Base-by-base conservation (phyloP, 2,329 filamentous ascomycete species). In the Eutypella sp. region DNA sequence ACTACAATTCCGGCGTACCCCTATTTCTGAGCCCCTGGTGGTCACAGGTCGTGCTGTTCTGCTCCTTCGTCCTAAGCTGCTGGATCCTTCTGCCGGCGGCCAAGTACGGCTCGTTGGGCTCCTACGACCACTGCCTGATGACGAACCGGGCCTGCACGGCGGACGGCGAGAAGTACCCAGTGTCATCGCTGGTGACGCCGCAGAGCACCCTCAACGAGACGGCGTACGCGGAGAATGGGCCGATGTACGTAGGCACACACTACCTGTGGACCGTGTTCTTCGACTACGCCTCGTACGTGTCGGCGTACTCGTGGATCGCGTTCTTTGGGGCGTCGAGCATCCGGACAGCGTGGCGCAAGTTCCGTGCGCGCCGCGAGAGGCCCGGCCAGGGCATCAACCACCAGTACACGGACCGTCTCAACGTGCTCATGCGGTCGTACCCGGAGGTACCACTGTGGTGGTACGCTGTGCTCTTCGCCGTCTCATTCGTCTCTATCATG, bases 231-330 rank as follows among this genome's bases (percentile, higher is more conserved):
- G 60, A 73, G 47, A 65, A 75, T 27, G 79, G 79, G 0, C 74
- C 74, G 2, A 66, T 78, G n/a, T 80, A 79, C 50, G 73, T 81
- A 44, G 75, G 79, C 2, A 64, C 76, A 0, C 80, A 82, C 48
- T 70, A 74, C 36, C 67, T 80, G 3, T 83, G 79, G 79, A 60
- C 63, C 4, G 77, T 78, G 49, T 81, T 81, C 62, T 82, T 81
- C 57, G 76, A 78, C 56, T 82, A 82, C 46, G 77, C 79, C 5
- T 74, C 77, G 8, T 76, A 80, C 46, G 70, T 76, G 1, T 81
- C 78, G 1, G 76, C 78, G 0, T 67, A 82, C 40, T 73, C 74
- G 5, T 83, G 79, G 78, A 77, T 81, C 58, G 64, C 64, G 3
- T 71, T 79, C 0, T 82, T 82, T 46, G 76, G 78, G 1, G 78